Evolutionary conservation across 345 rosid genomes (phyloP).

Genomic region (Rhizophora apiculata): DNA sequence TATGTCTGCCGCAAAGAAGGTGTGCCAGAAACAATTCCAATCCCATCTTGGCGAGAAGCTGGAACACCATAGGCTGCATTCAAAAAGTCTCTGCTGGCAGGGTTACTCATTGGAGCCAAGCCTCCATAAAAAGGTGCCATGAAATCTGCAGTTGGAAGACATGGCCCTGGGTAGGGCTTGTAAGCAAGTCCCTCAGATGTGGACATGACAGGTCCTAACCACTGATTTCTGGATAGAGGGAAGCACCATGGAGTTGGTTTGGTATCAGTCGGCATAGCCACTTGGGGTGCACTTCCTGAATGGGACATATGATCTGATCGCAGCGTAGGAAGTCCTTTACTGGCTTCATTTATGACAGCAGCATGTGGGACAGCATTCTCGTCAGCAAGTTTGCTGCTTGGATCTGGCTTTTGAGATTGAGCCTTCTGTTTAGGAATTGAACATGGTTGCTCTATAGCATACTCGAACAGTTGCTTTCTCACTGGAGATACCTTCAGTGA

Average conservation of each 20-base stretch:
- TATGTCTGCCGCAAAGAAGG: slow-evolving; percentile 27
- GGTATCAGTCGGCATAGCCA: slow-evolving; percentile 20
- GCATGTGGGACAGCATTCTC: slow-evolving; percentile 27
- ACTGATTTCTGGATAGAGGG: slow-evolving; percentile 58
- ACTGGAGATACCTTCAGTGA: slow-evolving; percentile 4
- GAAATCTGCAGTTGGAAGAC: slow-evolving; percentile 48
- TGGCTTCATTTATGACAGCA: slow-evolving; percentile 18
- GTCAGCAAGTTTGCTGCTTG: slow-evolving; percentile 25
- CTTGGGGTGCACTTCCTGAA: slow-evolving; percentile 19
- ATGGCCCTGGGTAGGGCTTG: slow-evolving; percentile 73
- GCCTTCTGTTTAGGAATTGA: slow-evolving; percentile 17
- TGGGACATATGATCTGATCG: slow-evolving; percentile 22
- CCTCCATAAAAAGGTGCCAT: slow-evolving; percentile 19
- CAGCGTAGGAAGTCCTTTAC: slow-evolving; percentile 30
- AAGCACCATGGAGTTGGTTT: slow-evolving; percentile 40
- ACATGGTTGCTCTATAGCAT: slow-evolving; percentile 20
- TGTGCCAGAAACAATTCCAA: slow-evolving; percentile 4
- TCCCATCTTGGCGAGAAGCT: slow-evolving; percentile 18
- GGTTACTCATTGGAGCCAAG: slow-evolving; percentile 17
- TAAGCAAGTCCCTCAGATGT: slow-evolving; percentile 87
- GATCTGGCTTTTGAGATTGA: slow-evolving; percentile 22
- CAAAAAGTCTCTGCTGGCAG: slow-evolving; percentile 27
- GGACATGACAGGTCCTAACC: slow-evolving; percentile 86
- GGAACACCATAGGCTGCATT: slow-evolving; percentile 29
- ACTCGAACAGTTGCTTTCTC: slow-evolving; percentile 15